Evolutionary conservation across 768 basidiomycete genomes (phyloP).

Genomic region (Peribolospora baueri): DNA sequence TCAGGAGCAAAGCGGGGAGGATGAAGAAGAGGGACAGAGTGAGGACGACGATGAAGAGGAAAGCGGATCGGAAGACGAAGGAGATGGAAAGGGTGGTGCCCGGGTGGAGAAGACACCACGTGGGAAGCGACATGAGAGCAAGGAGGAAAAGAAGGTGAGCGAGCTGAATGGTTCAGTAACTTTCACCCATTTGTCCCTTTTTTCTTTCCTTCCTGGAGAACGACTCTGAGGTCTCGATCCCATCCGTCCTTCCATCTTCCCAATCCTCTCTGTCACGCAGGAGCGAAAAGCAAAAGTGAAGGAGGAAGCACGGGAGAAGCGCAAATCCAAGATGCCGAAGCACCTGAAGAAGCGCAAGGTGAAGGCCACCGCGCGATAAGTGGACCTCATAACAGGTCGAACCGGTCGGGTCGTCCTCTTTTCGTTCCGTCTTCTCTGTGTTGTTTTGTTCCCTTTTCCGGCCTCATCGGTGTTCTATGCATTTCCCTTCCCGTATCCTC

Average conservation of each 20-base stretch:
- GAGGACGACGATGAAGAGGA: conserved; percentile 13
- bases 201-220: too few species aligned
- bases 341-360: conserved; percentile 72
- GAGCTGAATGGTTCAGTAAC: too few species aligned
- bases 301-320: conserved; percentile 59
- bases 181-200: neutral
- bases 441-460: too few species aligned
- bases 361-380: conserved; percentile 21
- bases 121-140: conserved; percentile 82
- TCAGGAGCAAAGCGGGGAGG: conserved; percentile 13
- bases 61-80: conserved; percentile 15
- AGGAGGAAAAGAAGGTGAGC: conserved; percentile 62
- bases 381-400: too few species aligned
- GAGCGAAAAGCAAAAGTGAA: conserved; percentile 79
- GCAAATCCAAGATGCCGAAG: conserved; percentile 86
- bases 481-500: too few species aligned
- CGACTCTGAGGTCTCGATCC: too few species aligned
- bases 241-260: neutral
- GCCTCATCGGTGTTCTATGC: too few species aligned
- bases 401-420: too few species aligned
- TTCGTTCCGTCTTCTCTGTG: too few species aligned
- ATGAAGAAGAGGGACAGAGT: conserved; percentile 19
- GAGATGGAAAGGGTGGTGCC: conserved; percentile 18
- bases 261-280: conserved; percentile 22
- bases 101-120: conserved; percentile 33